These are phyloP conservation scores for Thuidium tamariscinum DNA, from an alignment of 225 moss, liverwort and hornwort species.

Conservation along the genomic window DNA sequence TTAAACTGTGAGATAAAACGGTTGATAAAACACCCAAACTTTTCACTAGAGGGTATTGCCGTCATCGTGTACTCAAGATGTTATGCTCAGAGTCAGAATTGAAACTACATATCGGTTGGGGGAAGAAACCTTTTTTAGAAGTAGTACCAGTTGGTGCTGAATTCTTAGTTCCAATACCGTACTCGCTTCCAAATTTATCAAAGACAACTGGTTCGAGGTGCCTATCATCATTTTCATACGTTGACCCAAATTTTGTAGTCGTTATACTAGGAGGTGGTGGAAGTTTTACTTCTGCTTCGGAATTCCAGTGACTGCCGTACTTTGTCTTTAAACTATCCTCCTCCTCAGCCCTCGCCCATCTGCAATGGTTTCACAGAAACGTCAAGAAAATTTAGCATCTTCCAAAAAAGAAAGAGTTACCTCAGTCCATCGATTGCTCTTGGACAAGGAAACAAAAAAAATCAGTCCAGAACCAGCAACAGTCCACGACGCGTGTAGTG, in stretches of 20 bases:
- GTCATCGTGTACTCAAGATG: not conserved
- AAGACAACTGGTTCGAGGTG: not conserved
- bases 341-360: not conserved
- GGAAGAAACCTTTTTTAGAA: not conserved
- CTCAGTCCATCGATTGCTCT: not conserved
- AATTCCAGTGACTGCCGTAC: conserved; percentile 6
- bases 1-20: not conserved
- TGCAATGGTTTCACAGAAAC: not conserved
- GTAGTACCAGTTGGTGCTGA: not conserved
- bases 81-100: not conserved
- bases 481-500: not conserved
- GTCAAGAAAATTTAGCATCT: not conserved
- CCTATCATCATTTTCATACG: not conserved
- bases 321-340: conserved; percentile 16
- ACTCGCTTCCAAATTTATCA: not conserved
- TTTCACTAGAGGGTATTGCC: not conserved
- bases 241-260: not conserved
- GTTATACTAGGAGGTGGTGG: not conserved
- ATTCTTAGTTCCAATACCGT: not conserved
- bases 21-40: not conserved
- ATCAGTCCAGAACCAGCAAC: not conserved
- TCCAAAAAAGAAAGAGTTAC: not conserved
- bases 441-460: not conserved
- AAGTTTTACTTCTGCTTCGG: not conserved
- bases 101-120: not conserved